phyloP scores from a whole-genome alignment of 202 grass and related monocot species.

The Setaria viridis region DNA sequence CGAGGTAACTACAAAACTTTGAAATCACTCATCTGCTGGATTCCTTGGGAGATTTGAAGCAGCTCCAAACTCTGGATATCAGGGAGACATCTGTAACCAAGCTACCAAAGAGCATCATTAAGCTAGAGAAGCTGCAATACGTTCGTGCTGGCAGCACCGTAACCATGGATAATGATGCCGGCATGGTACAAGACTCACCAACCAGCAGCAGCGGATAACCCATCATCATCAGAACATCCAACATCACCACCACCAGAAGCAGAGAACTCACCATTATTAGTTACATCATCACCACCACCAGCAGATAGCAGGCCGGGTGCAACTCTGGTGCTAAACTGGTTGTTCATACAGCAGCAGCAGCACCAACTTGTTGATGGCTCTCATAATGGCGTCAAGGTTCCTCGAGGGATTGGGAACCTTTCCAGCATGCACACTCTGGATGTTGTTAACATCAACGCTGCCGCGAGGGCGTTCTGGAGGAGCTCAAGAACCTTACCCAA shows the following conservation, averaged over 20 bases:
- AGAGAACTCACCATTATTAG: too few relatives aligned
- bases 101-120: not conserved
- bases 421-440: not conserved
- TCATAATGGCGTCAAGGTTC: not conserved
- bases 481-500: not conserved
- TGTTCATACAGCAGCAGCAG: not conserved
- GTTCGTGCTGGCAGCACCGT: not conserved
- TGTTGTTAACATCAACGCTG: not conserved
- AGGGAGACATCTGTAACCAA: not conserved
- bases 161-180: not conserved
- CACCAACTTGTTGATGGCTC: too few relatives aligned
- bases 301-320: too few relatives aligned
- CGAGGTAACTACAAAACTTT: too few relatives aligned
- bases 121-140: not conserved
- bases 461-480: not conserved
- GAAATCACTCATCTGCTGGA: not conserved
- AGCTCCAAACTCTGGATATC: conserved; percentile 20
- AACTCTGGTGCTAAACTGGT: not conserved
- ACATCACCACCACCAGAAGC: too few relatives aligned
- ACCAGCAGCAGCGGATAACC: not conserved
- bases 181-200: not conserved
- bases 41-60: not conserved
- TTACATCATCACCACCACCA: too few relatives aligned
- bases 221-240: too few relatives aligned
- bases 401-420: not conserved